These are phyloP conservation scores for Neolentinus lepideus DNA, from an alignment of 1,284 basidiomycete genomes.

Conservation along the genomic window DNA sequence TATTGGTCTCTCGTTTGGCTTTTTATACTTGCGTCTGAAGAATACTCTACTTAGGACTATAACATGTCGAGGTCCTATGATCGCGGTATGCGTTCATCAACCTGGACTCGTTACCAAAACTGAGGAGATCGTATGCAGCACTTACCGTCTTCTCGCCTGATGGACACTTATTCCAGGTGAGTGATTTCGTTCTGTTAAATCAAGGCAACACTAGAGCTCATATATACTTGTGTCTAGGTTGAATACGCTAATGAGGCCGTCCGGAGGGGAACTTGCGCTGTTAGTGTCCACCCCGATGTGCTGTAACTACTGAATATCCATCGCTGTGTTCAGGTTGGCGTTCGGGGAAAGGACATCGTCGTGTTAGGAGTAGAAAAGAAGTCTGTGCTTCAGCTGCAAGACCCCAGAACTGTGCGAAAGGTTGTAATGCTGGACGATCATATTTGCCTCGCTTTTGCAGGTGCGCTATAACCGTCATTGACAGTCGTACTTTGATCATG, in stretches of 20 bases:
- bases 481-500: background rate
- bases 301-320: background rate
- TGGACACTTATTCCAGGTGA: constrained; percentile 88
- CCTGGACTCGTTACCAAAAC: background rate
- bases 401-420: constrained; percentile 95
- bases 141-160: constrained; percentile 94
- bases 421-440: constrained; percentile 99
- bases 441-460: constrained; percentile 95
- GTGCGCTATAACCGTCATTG: constrained; percentile 35
- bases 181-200: constrained; percentile 6
- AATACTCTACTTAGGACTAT: constrained; percentile 8
- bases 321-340: constrained; percentile 67
- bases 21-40: background rate
- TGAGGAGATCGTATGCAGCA: constrained; percentile 36
- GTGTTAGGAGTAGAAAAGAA: constrained; percentile 99
- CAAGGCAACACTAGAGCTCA: background rate
- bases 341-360: constrained; percentile 91
- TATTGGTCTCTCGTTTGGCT: background rate
- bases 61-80: constrained; percentile 74
- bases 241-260: constrained; percentile 99
- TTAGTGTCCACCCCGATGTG: constrained; percentile 30
- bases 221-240: constrained; percentile 49
- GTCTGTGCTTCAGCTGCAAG: constrained; percentile 94
- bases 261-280: constrained; percentile 95
- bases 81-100: constrained; percentile 44